These are phyloP conservation scores for Themeda triandra DNA, from an alignment of 176 grass and related monocot genomes.

Conservation along the genomic window DNA sequence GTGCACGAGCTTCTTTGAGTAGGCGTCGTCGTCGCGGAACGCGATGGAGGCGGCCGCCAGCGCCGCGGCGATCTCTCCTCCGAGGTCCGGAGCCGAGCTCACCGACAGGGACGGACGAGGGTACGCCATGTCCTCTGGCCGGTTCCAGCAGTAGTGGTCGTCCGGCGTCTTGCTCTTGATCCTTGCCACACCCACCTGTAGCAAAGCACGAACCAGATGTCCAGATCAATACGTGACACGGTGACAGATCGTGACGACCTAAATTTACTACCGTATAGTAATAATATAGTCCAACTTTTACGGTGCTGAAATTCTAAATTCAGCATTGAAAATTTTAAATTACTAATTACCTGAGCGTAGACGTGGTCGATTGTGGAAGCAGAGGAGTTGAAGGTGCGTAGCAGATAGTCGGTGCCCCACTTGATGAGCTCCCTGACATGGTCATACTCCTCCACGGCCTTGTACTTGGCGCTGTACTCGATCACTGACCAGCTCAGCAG, in stretches of 20 bases:
- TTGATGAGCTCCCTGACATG: conserved; percentile 90
- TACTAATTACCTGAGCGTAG: conserved; percentile 64
- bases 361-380: conserved; percentile 54
- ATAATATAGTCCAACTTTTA: background rate
- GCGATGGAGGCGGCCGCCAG: conserved; percentile 80
- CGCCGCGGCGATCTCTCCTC: conserved; percentile 73
- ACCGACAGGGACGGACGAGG: conserved; percentile 26
- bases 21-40: conserved; percentile 72
- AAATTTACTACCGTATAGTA: background rate
- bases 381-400: conserved; percentile 95
- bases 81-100: conserved; percentile 57
- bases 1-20: conserved; percentile 67
- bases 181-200: conserved; percentile 50
- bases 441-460: conserved; percentile 87
- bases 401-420: conserved; percentile 93
- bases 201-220: too few relatives aligned
- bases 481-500: conserved; percentile 94
- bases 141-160: conserved; percentile 91
- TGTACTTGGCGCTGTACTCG: conserved; percentile 86
- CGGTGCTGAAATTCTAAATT: background rate
- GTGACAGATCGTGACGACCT: background rate
- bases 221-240: background rate
- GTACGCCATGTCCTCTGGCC: conserved; percentile 96
- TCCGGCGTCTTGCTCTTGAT: conserved; percentile 52
- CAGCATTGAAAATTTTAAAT: background rate